Evolutionary conservation across 108 stramenopile species (phyloP).

Genomic region (Chaetoceros muelleri): DNA sequence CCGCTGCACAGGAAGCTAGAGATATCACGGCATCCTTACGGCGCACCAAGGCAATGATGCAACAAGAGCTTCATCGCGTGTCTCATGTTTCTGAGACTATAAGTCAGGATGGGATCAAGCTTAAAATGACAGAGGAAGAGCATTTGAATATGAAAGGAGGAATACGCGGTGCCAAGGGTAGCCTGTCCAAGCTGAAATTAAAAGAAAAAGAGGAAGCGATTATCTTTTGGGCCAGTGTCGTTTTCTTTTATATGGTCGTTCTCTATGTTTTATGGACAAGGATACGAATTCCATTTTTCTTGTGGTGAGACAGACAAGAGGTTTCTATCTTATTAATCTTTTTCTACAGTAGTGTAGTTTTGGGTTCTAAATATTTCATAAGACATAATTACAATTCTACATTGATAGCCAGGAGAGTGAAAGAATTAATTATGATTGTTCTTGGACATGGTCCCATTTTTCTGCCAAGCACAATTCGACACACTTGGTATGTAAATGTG

Average conservation of each 20-base stretch:
- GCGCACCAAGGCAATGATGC: conserved; percentile 34
- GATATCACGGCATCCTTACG: conserved; percentile 35
- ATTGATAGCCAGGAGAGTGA: too few species aligned
- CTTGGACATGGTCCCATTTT: conserved; percentile 20
- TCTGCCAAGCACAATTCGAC: conserved; percentile 31
- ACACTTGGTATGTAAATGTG: conserved; percentile 26
- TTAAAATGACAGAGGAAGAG: conserved; percentile 29
- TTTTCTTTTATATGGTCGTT: conserved; percentile 33
- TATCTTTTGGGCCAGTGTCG: conserved; percentile 30
- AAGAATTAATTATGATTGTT: too few species aligned
- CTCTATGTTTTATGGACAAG: conserved; percentile 43
- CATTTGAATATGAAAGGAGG: conserved; percentile 28
- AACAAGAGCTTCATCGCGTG: conserved; percentile 43
- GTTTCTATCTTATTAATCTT: too few species aligned
- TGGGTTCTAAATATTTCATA: too few species aligned
- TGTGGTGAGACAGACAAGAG: not conserved
- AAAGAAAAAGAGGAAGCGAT: conserved; percentile 39
- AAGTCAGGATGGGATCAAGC: conserved; percentile 35
- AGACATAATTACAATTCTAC: too few species aligned
- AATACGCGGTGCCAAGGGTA: conserved; percentile 26
- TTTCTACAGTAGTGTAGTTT: too few species aligned
- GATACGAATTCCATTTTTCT: conserved; percentile 7
- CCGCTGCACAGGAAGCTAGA: conserved; percentile 41
- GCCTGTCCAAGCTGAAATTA: conserved; percentile 27
- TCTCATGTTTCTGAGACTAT: conserved; percentile 36